These are phyloP conservation scores for Entomortierella lignicola DNA, from an alignment of 192 early-diverging fungal genomes.

Conservation along the genomic window DNA sequence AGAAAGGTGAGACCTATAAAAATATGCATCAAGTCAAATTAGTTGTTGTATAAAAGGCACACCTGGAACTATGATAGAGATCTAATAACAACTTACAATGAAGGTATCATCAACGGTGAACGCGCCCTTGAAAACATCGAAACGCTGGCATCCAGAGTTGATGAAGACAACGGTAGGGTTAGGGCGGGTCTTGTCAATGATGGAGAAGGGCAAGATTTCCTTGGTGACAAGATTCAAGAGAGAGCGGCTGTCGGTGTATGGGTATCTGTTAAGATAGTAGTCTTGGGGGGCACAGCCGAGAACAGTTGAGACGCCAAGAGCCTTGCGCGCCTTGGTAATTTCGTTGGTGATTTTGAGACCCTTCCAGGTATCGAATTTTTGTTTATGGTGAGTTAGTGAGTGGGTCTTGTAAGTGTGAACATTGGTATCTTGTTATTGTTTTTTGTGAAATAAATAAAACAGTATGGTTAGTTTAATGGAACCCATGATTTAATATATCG, in stretches of 20 bases:
- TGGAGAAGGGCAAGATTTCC: constrained; percentile 50
- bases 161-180: constrained; percentile 57
- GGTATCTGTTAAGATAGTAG: constrained; percentile 59
- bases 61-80: not conserved
- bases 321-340: constrained; percentile 45
- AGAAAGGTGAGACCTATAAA: constrained; percentile 51
- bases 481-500: too few species aligned
- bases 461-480: too few species aligned
- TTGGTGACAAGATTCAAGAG: constrained; percentile 49
- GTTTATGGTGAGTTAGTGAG: constrained; percentile 41
- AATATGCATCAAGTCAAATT: not conserved
- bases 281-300: constrained; percentile 64
- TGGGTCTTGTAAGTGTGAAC: constrained; percentile 65
- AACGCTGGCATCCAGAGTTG: constrained; percentile 60
- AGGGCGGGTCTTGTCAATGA: constrained; percentile 40
- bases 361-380: constrained; percentile 44
- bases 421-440: constrained; percentile 54
- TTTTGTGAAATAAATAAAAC: not conserved
- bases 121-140: constrained; percentile 60
- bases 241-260: constrained; percentile 44
- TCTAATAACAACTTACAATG: constrained; percentile 10
- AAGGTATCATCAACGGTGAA: constrained; percentile 61
- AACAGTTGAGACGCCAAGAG: constrained; percentile 48
- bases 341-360: constrained; percentile 54
- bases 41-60: too few species aligned